These are phyloP conservation scores for Neopestalotiopsis sp. DNA, from an alignment of 2,329 filamentous ascomycete genomes.

Conservation along the genomic window DNA sequence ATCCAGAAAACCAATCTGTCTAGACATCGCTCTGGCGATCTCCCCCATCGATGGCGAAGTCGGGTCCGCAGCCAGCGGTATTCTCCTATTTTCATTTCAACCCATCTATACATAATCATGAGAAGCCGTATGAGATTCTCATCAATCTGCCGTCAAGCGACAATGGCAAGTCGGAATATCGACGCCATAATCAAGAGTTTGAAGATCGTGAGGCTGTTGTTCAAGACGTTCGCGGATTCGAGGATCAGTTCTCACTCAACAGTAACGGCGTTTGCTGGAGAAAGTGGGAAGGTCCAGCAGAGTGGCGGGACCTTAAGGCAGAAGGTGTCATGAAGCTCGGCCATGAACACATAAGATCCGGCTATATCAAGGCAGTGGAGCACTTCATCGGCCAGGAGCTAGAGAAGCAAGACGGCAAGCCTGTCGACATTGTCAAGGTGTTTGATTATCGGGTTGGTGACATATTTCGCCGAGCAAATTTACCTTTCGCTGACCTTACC, in stretches of 20 bases:
- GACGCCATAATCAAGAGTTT: background rate
- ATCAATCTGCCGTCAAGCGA: background rate
- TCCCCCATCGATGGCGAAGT: background rate
- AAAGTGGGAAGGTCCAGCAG: background rate
- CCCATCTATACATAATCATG: background rate
- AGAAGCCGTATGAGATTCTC: background rate
- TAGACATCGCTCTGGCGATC: no score
- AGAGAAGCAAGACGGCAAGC: background rate
- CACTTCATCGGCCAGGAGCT: background rate
- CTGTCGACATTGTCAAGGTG: background rate
- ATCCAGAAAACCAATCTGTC: no score
- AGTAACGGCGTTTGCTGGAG: background rate
- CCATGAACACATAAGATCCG: background rate
- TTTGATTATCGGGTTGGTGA: background rate
- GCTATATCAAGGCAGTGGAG: background rate
- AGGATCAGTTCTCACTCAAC: background rate
- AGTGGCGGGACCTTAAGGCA: background rate
- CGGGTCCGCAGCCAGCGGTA: background rate
- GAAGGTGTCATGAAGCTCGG: background rate
- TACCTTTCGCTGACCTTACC: background rate
- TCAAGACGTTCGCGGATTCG: background rate
- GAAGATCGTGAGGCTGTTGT: background rate
- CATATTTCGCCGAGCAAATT: rapidly evolving
- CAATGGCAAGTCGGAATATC: background rate
- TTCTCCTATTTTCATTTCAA: background rate